phyloP scores from a whole-genome alignment of 1,284 basidiomycete genomes.

The Trametes polyzona region DNA sequence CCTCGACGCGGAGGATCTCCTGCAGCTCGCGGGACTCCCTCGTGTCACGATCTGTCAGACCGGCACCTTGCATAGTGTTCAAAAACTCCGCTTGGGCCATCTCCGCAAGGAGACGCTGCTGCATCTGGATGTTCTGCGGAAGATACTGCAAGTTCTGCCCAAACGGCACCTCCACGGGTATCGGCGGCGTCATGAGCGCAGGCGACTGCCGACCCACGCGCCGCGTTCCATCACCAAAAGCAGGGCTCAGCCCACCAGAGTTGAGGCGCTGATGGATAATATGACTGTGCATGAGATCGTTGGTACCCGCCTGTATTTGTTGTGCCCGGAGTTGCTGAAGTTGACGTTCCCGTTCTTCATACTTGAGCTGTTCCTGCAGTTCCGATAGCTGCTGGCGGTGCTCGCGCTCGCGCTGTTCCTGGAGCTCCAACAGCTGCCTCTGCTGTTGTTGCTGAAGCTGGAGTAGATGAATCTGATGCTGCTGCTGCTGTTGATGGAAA shows the following conservation, averaged over 20 bases:
- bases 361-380: slow-evolving; percentile 31
- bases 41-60: slow-evolving; percentile 31
- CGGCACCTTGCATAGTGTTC: slow-evolving; percentile 61
- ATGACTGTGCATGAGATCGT: slow-evolving; percentile 49
- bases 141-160: slow-evolving; percentile 54
- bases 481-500: slow-evolving; percentile 57
- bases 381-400: slow-evolving; percentile 42
- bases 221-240: slow-evolving; percentile 37
- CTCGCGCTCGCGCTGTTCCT: slow-evolving; percentile 58
- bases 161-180: slow-evolving; percentile 40
- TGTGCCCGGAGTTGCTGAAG: slow-evolving; percentile 22
- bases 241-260: slow-evolving; percentile 42
- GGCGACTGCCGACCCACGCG: slow-evolving; percentile 55
- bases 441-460: slow-evolving; percentile 58
- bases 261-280: slow-evolving; percentile 45
- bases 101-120: slow-evolving; percentile 73
- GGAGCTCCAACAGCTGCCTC: slow-evolving; percentile 61
- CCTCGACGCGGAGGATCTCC: slow-evolving; percentile 71
- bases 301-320: slow-evolving; percentile 35
- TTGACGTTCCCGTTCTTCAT: slow-evolving; percentile 52
- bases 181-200: slow-evolving; percentile 42
- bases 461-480: slow-evolving; percentile 56
- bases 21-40: slow-evolving; percentile 52
- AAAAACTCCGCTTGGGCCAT: slow-evolving; percentile 71
- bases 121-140: slow-evolving; percentile 68